phyloP scores from a whole-genome alignment of 2,329 filamentous ascomycete genomes.

The Trichophyton verrucosum region DNA sequence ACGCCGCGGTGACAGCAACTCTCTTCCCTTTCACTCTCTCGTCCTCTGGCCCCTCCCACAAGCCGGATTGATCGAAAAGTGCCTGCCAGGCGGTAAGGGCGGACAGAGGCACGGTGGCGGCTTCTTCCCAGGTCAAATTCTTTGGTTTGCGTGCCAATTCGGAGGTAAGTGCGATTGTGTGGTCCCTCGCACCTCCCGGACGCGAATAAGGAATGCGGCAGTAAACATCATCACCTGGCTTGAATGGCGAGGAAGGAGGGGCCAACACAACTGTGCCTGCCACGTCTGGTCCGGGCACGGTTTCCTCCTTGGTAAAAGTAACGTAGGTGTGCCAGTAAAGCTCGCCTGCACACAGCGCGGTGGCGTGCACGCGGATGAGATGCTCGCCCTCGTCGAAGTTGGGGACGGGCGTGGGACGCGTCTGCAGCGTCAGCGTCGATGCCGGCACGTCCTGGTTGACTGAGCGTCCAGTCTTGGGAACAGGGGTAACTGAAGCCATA shows the following conservation, averaged over 20 bases:
- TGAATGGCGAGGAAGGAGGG: conserved; percentile 24
- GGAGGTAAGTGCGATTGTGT: conserved; percentile 22
- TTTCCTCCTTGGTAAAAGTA: conserved; percentile 14
- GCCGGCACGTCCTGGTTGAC: conserved; percentile 9
- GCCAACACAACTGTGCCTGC: conserved; percentile 31
- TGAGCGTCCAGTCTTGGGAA: conserved; percentile 7
- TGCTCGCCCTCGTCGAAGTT: conserved; percentile 21
- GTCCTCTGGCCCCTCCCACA: conserved; percentile 11
- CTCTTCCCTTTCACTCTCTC: conserved; percentile 20
- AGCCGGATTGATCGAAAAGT: conserved; percentile 30
- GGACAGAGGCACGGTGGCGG: conserved; percentile 27
- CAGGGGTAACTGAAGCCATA: background rate
- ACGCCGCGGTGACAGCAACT: conserved; percentile 35
- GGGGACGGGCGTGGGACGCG: conserved; percentile 15
- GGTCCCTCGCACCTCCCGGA: conserved; percentile 27
- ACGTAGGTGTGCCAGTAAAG: conserved; percentile 28
- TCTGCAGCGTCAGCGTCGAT: conserved; percentile 7
- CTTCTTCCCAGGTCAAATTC: conserved; percentile 26
- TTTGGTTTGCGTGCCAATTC: conserved; percentile 29
- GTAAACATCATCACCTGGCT: conserved; percentile 29
- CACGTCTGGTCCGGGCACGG: conserved; percentile 34
- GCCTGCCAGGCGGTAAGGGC: conserved; percentile 34
- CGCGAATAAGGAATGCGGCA: conserved; percentile 26
- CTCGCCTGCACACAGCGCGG: conserved; percentile 32
- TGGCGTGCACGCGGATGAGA: conserved; percentile 30